These are phyloP conservation scores for Epichloe coenophiala DNA, from an alignment of 2,329 filamentous ascomycete genomes.

Conservation along the genomic window DNA sequence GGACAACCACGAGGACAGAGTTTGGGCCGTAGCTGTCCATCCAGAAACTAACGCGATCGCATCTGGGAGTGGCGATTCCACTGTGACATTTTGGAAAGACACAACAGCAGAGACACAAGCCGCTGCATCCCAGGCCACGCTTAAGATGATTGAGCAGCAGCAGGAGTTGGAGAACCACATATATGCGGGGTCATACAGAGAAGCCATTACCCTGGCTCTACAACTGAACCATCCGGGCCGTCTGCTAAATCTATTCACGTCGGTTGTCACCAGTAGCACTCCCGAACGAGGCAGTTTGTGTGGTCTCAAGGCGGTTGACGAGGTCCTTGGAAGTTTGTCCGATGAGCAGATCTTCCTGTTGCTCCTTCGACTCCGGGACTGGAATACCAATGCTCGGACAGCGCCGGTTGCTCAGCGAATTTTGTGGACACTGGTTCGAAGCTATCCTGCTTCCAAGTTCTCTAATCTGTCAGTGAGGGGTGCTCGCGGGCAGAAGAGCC, in stretches of 20 bases:
- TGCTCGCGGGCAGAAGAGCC: constrained; percentile 44
- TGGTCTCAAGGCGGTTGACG: constrained; percentile 60
- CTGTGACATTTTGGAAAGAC: constrained; percentile 90
- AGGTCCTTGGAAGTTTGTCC: constrained; percentile 64
- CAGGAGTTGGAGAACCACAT: constrained; percentile 92
- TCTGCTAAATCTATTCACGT: constrained; percentile 70
- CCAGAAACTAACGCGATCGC: constrained; percentile 59
- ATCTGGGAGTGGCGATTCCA: constrained; percentile 84
- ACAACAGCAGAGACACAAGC: constrained; percentile 71
- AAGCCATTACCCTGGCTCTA: constrained; percentile 82
- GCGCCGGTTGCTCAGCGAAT: constrained; percentile 76
- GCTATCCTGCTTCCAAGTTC: constrained; percentile 67
- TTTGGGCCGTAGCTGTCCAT: constrained; percentile 77
- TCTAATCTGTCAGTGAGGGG: constrained; percentile 53
- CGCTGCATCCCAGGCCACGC: constrained; percentile 58
- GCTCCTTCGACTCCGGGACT: constrained; percentile 73
- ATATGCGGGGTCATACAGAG: constrained; percentile 72
- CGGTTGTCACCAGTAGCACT: constrained; percentile 52
- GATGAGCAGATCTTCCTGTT: constrained; percentile 79
- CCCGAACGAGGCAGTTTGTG: constrained; percentile 51
- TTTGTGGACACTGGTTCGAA: constrained; percentile 63
- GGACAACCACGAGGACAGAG: constrained; percentile 92
- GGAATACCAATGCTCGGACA: constrained; percentile 92
- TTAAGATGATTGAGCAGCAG: constrained; percentile 80
- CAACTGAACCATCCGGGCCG: constrained; percentile 90